phyloP scores from a whole-genome alignment of 2,329 filamentous ascomycete genomes.

The Malbranchea cinnamomea region DNA sequence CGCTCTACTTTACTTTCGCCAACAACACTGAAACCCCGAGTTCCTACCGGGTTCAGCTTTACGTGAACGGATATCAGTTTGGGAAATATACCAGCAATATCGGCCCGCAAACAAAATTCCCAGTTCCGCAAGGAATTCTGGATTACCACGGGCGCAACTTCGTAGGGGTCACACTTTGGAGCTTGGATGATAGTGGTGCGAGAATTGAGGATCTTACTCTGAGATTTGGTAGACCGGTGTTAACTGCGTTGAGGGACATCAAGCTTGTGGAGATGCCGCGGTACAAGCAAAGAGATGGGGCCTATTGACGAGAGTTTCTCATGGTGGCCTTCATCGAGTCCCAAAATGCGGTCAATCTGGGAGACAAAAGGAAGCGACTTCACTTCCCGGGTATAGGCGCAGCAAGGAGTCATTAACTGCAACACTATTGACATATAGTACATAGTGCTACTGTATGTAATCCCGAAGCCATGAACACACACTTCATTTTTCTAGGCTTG shows the following conservation, averaged over 20 bases:
- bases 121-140: slow-evolving; percentile 58
- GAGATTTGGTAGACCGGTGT: slow-evolving; percentile 34
- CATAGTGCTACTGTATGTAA: no score
- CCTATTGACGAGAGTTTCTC: slow-evolving; percentile 29
- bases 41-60: slow-evolving; percentile 48
- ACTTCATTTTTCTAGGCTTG: no score
- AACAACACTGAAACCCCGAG: slow-evolving; percentile 43
- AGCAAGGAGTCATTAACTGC: no score
- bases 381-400: no score
- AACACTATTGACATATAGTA: no score
- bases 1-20: slow-evolving; percentile 37
- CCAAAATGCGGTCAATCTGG: no score
- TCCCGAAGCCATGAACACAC: no score
- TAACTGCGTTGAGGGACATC: slow-evolving; percentile 35
- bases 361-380: no score
- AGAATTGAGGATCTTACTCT: slow-evolving; percentile 41
- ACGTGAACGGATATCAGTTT: slow-evolving; percentile 64
- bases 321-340: neutral
- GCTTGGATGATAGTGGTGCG: slow-evolving; percentile 41
- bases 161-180: slow-evolving; percentile 55
- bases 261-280: slow-evolving; percentile 30
- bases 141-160: slow-evolving; percentile 58
- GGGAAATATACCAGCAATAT: slow-evolving; percentile 53
- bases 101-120: slow-evolving; percentile 58
- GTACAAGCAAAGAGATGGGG: slow-evolving; percentile 34